Percentiles rank a stretch among this genome's conserved stretches.
phyloP scores from a whole-genome alignment of 148 eudicot species.

The Spergularia marina region DNA sequence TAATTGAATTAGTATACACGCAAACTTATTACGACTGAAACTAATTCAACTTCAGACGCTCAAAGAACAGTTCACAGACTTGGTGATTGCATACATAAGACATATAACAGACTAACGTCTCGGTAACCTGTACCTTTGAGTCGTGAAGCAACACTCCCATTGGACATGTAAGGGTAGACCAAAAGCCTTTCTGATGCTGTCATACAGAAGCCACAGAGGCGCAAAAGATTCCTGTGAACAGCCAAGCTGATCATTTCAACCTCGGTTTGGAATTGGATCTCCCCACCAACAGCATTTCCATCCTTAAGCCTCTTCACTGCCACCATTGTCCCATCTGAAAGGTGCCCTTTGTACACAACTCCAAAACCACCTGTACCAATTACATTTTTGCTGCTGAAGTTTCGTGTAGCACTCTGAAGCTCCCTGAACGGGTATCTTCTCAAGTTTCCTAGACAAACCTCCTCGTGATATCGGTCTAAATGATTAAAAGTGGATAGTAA shows the following conservation, averaged over 20 bases:
- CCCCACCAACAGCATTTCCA: conserved; percentile 72
- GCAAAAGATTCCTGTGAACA: conserved; percentile 82
- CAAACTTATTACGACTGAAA: neutral
- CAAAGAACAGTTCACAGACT: neutral
- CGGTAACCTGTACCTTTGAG: conserved; percentile 67
- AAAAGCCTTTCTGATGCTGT: conserved; percentile 68
- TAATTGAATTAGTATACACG: neutral
- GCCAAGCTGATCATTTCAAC: conserved; percentile 98
- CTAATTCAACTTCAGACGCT: neutral
- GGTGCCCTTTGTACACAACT: conserved; percentile 77
- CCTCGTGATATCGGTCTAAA: conserved; percentile 70
- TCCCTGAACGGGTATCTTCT: conserved; percentile 76
- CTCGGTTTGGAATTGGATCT: conserved; percentile 94
- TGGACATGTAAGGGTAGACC: conserved; percentile 96
- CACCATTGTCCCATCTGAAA: conserved; percentile 70
- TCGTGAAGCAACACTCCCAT: conserved; percentile 95
- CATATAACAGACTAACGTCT: neutral
- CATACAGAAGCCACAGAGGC: conserved; percentile 87
- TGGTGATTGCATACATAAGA: neutral
- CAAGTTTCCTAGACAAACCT: conserved; percentile 80
- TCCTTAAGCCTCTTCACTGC: conserved; percentile 95
- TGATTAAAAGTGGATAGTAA: neutral
- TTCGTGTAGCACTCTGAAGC: conserved; percentile 77
- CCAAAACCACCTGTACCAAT: conserved; percentile 95
- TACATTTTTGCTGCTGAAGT: conserved; percentile 84